Conservation (phyloP, 2,329 filamentous ascomycete genomes). For the Botrytis byssoidea region DNA sequence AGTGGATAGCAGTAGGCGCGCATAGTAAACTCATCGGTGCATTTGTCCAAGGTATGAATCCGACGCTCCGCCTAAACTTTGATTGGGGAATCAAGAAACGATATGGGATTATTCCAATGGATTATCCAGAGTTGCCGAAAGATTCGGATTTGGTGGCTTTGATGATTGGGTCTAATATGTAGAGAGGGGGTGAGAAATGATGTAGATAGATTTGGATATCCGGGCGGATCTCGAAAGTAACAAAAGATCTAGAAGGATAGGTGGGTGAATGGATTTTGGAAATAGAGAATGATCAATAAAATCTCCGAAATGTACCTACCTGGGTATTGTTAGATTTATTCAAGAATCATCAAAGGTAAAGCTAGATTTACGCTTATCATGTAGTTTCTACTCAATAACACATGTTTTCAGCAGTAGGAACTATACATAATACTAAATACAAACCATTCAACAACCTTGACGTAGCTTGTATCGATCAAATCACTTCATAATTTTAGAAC, state of each 20-base stretch:
- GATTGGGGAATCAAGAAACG: constrained; percentile 32
- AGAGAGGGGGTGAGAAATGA: neutral
- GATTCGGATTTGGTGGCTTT: constrained; percentile 43
- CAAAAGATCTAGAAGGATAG: neutral
- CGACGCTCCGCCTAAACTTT: constrained; percentile 39
- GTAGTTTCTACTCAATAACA: rapidly evolving
- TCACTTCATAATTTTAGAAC: neutral
- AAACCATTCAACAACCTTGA: neutral
- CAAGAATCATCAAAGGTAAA: too few relatives aligned
- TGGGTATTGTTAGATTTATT: neutral
- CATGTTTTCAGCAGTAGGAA: rapidly evolving
- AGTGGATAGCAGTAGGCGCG: constrained; percentile 46
- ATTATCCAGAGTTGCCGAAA: constrained; percentile 35
- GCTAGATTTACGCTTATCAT: neutral
- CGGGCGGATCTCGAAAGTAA: neutral
- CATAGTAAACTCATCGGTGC: constrained; percentile 42
- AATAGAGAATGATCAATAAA: neutral
- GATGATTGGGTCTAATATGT: constrained; percentile 45
- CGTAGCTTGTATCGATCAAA: neutral
- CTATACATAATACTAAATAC: neutral
- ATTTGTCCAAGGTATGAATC: constrained; percentile 48
- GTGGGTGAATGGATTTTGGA: neutral
- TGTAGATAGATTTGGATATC: neutral
- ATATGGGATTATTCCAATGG: constrained; percentile 35
- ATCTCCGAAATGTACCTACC: neutral